These are phyloP conservation scores for Yamadazyma friedrichii DNA, from an alignment of 1,139 yeast genomes.

Conservation along the genomic window DNA sequence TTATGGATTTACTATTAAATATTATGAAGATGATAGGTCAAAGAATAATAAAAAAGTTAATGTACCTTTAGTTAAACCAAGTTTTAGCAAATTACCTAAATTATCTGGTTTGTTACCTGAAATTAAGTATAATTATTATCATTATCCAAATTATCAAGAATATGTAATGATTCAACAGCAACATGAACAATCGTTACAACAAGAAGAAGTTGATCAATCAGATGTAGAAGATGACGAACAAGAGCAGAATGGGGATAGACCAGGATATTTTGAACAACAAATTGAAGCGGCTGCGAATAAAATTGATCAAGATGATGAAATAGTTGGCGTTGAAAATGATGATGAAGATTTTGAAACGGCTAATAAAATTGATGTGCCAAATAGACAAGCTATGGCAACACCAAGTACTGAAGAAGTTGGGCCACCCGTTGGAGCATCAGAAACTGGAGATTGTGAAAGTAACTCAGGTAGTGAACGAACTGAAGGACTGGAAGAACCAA, in stretches of 20 bases:
- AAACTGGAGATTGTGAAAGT: slow-evolving; percentile 8
- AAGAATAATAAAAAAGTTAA: slow-evolving; percentile 14
- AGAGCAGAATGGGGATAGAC: slow-evolving; percentile 6
- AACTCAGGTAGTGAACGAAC: slow-evolving; percentile 7
- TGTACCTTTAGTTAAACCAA: slow-evolving; percentile 35
- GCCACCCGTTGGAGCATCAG: slow-evolving; percentile 7
- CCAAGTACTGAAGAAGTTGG: slow-evolving; percentile 7
- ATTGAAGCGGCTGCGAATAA: too few species aligned
- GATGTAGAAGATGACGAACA: slow-evolving; percentile 9
- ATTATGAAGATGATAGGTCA: slow-evolving; percentile 18
- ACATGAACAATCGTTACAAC: slow-evolving; percentile 8
- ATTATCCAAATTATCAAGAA: slow-evolving; percentile 20
- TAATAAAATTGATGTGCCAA: background rate
- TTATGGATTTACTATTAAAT: slow-evolving; percentile 50
- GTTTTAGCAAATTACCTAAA: slow-evolving; percentile 24
- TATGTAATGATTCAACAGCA: background rate
- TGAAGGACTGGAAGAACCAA: slow-evolving; percentile 17
- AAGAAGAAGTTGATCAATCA: slow-evolving; percentile 3
- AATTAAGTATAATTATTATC: slow-evolving; percentile 30
- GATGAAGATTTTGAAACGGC: background rate
- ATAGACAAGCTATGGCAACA: slow-evolving; percentile 4
- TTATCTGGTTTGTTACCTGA: slow-evolving; percentile 31
- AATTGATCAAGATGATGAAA: background rate
- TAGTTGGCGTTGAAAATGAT: background rate
- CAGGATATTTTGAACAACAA: slow-evolving; percentile 2